phyloP scores from a whole-genome alignment of 164 flowering plant genomes.

The Aristolochia californica region DNA sequence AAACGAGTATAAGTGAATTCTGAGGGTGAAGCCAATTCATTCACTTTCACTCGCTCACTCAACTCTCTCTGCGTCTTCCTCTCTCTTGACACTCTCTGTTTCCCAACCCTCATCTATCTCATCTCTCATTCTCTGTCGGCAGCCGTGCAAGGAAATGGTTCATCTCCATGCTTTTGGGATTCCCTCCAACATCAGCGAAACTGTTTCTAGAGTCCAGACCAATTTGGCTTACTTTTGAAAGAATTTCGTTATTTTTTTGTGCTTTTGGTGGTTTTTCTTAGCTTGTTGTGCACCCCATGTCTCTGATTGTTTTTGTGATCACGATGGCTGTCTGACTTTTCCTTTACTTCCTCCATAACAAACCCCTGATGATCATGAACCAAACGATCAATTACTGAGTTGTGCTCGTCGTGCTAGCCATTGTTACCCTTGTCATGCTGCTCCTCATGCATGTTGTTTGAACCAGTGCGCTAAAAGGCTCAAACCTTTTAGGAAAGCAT shows the following conservation, averaged over 20 bases:
- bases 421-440: constrained; percentile 28
- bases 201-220: constrained; percentile 17
- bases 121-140: too few species aligned
- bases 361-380: constrained; percentile 23
- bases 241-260: constrained; percentile 40
- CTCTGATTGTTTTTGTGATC: constrained; percentile 34
- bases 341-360: constrained; percentile 48
- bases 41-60: too few species aligned
- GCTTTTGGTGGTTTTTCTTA: constrained; percentile 32
- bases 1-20: too few species aligned
- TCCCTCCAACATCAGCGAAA: constrained; percentile 17
- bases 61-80: too few species aligned
- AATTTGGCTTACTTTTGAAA: constrained; percentile 32
- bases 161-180: constrained; percentile 18
- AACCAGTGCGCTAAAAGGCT: too few species aligned
- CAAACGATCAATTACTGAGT: constrained; percentile 25
- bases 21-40: too few species aligned
- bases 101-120: too few species aligned
- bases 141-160: constrained; percentile 46
- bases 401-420: constrained; percentile 21
- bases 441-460: too few species aligned
- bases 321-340: constrained; percentile 41
- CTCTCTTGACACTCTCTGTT: too few species aligned
- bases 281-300: constrained; percentile 47
- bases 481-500: too few species aligned